Conservation (phyloP, 768 basidiomycete species). For the Coprinellus aureogranulatus region DNA sequence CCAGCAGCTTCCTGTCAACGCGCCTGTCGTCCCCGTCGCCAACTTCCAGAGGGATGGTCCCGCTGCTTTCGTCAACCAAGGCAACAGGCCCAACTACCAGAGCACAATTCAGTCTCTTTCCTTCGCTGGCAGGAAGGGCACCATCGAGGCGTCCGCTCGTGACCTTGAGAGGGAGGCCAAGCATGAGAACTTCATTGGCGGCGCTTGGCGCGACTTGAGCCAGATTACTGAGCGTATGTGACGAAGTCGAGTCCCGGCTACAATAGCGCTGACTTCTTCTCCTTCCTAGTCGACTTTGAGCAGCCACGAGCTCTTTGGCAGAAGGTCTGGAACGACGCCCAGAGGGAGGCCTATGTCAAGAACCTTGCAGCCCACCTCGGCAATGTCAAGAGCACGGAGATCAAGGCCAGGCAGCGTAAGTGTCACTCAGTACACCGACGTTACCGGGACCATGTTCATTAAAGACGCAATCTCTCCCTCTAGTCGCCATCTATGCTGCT, state of each 20-base stretch:
- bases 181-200: slow-evolving; percentile 77
- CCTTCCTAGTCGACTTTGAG: slow-evolving; percentile 70
- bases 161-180: slow-evolving; percentile 38
- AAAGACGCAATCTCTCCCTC: neutral
- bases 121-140: slow-evolving; percentile 52
- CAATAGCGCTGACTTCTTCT: neutral
- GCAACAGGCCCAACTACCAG: slow-evolving; percentile 83
- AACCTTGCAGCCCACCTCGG: slow-evolving; percentile 68
- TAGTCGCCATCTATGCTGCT: slow-evolving; percentile 77
- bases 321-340: slow-evolving; percentile 63
- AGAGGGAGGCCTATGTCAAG: slow-evolving; percentile 58
- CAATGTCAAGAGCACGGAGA: slow-evolving; percentile 54
- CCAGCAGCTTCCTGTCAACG: slow-evolving; percentile 86
- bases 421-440: slow-evolving; percentile 13
- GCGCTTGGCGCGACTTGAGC: slow-evolving; percentile 64
- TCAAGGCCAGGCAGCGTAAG: slow-evolving; percentile 69
- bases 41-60: slow-evolving; percentile 94
- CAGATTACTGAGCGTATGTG: slow-evolving; percentile 82
- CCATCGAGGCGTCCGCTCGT: slow-evolving; percentile 39
- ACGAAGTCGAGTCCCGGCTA: slow-evolving; percentile 28
- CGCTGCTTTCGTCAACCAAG: slow-evolving; percentile 72
- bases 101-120: slow-evolving; percentile 69
- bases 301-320: slow-evolving; percentile 71
- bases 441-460: neutral
- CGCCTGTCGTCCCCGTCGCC: slow-evolving; percentile 64